Conservation (phyloP, 1,284 basidiomycete species). For the Cutaneotrichosporon sp. region DNA sequence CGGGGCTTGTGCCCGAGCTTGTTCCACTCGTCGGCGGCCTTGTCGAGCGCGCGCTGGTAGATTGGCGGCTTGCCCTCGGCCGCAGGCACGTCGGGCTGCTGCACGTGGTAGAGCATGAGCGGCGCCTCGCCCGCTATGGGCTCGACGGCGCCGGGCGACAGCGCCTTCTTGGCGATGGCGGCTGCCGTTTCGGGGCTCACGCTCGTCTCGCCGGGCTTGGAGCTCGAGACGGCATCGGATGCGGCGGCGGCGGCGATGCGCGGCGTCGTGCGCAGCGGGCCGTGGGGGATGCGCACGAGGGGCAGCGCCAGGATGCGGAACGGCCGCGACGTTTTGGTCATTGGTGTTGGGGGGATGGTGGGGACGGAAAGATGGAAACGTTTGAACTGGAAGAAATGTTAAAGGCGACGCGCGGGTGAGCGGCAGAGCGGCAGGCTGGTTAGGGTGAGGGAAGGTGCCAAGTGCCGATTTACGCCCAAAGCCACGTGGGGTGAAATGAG, state of each 20-base stretch:
- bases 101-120: conserved; percentile 28
- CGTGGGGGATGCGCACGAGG: conserved; percentile 40
- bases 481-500: not conserved
- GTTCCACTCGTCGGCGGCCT: conserved; percentile 47
- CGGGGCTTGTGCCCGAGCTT: conserved; percentile 44
- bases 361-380: not conserved
- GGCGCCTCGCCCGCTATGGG: conserved; percentile 13
- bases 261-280: conserved; percentile 16
- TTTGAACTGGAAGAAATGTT: conserved; percentile 1
- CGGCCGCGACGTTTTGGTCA: conserved; percentile 20
- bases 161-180: not conserved
- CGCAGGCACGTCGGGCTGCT: conserved; percentile 18
- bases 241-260: conserved; percentile 2
- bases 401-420: not conserved
- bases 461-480: not conserved
- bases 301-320: conserved; percentile 49
- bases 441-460: no score
- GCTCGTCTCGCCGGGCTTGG: not conserved
- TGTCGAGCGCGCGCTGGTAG: conserved; percentile 32
- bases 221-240: not conserved
- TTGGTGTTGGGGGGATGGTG: conserved; percentile 1
- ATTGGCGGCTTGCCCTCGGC: conserved; percentile 15
- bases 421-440: not conserved
- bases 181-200: conserved; percentile 9
- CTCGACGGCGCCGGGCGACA: conserved; percentile 7